These are phyloP conservation scores for Cinchona pubescens DNA, from an alignment of 257 asterid species.

Conservation along the genomic window DNA sequence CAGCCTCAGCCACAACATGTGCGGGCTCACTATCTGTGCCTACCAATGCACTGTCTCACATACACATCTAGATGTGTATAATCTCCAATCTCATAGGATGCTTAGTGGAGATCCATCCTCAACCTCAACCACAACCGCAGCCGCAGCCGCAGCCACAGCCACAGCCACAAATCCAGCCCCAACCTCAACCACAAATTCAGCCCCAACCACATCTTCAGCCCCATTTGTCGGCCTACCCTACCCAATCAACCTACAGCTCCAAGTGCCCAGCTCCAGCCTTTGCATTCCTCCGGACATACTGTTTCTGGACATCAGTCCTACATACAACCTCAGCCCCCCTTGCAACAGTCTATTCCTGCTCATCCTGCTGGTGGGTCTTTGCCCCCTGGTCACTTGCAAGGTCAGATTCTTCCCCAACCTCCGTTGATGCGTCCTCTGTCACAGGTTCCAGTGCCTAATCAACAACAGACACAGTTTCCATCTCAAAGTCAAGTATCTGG, in stretches of 20 bases:
- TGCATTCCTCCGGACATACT: slow-evolving; percentile 44
- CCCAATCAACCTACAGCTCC: slow-evolving; percentile 49
- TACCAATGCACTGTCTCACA: slow-evolving; percentile 37
- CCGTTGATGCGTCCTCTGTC: slow-evolving; percentile 39
- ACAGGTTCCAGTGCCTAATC: slow-evolving; percentile 46
- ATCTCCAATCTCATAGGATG: slow-evolving; percentile 15
- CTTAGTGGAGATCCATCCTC: slow-evolving; percentile 12
- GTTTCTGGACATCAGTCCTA: slow-evolving; percentile 66
- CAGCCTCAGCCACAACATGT: slow-evolving; percentile 36
- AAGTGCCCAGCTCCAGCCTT: slow-evolving; percentile 37
- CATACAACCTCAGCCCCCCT: slow-evolving; percentile 53
- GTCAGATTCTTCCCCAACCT: slow-evolving; percentile 58
- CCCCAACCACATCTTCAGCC: slow-evolving; percentile 45
- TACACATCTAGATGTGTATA: slow-evolving; percentile 42
- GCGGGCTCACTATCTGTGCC: slow-evolving; percentile 45
- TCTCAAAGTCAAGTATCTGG: slow-evolving; percentile 47
- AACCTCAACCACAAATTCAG: slow-evolving; percentile 18
- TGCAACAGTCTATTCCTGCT: slow-evolving; percentile 43
- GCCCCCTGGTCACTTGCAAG: slow-evolving; percentile 47
- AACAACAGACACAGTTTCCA: slow-evolving; percentile 44
- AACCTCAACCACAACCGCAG: slow-evolving; percentile 38
- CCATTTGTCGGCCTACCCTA: slow-evolving; percentile 49
- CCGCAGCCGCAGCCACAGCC: slow-evolving; percentile 28
- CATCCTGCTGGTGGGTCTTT: slow-evolving; percentile 42
- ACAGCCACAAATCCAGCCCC: slow-evolving; percentile 5